These are phyloP conservation scores for Afroboletus lepidellus DNA, from an alignment of 1,284 basidiomycete species.

Conservation along the genomic window DNA sequence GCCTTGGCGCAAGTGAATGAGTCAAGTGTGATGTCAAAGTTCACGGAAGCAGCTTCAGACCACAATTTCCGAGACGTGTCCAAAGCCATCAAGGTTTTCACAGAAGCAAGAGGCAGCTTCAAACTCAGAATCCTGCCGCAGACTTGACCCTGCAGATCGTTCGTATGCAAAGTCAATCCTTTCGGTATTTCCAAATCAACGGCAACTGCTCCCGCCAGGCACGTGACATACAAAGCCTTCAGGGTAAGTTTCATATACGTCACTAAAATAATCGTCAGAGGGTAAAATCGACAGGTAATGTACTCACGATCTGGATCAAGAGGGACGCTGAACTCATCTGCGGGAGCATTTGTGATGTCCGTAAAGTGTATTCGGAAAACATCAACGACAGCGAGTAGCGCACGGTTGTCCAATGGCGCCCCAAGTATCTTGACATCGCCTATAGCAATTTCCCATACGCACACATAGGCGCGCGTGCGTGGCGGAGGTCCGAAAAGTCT, in stretches of 20 bases:
- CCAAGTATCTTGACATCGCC: slow-evolving; percentile 61
- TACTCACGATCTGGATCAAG: slow-evolving; percentile 73
- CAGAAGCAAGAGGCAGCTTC: slow-evolving; percentile 46
- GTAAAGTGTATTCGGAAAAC: slow-evolving; percentile 69
- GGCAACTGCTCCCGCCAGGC: slow-evolving; percentile 52
- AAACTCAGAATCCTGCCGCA: slow-evolving; percentile 62
- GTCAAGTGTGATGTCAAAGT: slow-evolving; percentile 62
- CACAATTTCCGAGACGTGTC: slow-evolving; percentile 48
- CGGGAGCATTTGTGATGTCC: slow-evolving; percentile 80
- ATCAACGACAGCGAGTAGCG: slow-evolving; percentile 52
- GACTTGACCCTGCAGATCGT: slow-evolving; percentile 67
- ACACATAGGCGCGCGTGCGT: slow-evolving; percentile 81
- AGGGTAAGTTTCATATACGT: slow-evolving; percentile 63
- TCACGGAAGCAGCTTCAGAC: slow-evolving; percentile 64
- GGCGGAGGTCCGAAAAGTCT: slow-evolving; percentile 87
- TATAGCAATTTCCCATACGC: slow-evolving; percentile 82
- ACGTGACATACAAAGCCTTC: slow-evolving; percentile 52
- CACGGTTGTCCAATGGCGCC: slow-evolving; percentile 54
- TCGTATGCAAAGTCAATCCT: slow-evolving; percentile 67
- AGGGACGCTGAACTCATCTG: slow-evolving; percentile 61
- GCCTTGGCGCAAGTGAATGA: slow-evolving; percentile 64
- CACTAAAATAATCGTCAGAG: slow-evolving; percentile 14
- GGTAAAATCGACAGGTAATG: neutral
- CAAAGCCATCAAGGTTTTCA: slow-evolving; percentile 48
- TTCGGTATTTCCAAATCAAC: slow-evolving; percentile 55